phyloP scores from a whole-genome alignment of 23 red algal species.

The Agarophyton chilense region DNA sequence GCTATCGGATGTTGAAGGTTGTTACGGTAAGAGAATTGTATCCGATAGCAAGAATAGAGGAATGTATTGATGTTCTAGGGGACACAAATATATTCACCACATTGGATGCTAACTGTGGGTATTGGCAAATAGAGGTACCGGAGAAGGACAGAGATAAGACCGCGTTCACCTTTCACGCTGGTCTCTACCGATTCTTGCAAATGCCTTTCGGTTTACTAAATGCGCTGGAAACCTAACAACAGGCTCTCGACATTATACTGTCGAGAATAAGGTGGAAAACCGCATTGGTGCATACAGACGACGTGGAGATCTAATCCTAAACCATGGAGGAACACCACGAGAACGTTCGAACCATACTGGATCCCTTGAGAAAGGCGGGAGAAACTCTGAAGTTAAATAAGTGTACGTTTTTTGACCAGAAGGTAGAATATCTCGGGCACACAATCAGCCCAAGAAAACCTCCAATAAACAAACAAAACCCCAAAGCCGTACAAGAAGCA shows the following conservation, averaged over 20 bases:
- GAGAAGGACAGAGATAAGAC: constrained; percentile 9
- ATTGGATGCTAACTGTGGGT: constrained; percentile 6
- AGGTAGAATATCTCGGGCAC: no score
- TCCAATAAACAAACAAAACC: no score
- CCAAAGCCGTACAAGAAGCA: no score
- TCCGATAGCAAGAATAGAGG: constrained; percentile 35
- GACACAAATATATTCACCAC: background rate
- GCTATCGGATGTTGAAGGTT: constrained; percentile 12
- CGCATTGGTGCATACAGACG: background rate
- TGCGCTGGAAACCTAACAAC: constrained; percentile 39
- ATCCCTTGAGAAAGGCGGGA: no score
- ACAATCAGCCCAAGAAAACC: no score
- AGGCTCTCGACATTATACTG: constrained; percentile 28
- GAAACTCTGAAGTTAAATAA: no score
- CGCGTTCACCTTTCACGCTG: background rate
- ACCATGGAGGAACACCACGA: constrained; percentile 6
- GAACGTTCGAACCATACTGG: no score
- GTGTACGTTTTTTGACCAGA: no score
- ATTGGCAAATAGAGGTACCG: background rate
- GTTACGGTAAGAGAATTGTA: constrained; percentile 24
- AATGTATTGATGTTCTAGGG: constrained; percentile 31
- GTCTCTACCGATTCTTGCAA: background rate
- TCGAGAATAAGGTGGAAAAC: background rate
- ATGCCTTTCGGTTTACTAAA: constrained; percentile 20
- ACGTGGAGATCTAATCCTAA: constrained; percentile 7